Percentiles rank a stretch among this genome's conserved stretches.
phyloP scores from a whole-genome alignment of 1,284 basidiomycete species.

The Ustilago cynodontis region DNA sequence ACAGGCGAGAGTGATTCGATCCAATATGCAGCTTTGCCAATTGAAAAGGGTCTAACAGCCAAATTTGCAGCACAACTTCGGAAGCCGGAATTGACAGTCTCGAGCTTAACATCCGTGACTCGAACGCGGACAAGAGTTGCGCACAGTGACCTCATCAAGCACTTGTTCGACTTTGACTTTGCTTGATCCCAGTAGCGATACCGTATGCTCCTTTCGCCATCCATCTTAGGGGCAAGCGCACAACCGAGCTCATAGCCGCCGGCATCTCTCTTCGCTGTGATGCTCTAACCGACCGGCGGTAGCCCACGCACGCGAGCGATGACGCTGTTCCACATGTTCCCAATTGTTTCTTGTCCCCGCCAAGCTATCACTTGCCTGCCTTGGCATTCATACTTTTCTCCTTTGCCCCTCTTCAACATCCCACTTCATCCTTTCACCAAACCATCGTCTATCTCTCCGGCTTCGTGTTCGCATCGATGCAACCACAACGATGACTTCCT shows the following conservation, averaged over 20 bases:
- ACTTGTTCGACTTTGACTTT: no score
- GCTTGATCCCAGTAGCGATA: no score
- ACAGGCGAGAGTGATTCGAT: background rate
- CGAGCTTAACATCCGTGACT: background rate
- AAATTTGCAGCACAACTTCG: conserved; percentile 1
- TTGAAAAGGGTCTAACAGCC: background rate
- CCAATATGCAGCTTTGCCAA: background rate
- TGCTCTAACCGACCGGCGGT: conserved; percentile 20
- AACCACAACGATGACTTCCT: conserved; percentile 16
- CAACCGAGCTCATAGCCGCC: no score
- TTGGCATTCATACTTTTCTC: no score
- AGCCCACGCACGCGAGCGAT: background rate
- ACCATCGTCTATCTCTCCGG: background rate
- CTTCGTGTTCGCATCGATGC: background rate
- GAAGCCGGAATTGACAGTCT: background rate
- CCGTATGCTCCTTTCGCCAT: no score
- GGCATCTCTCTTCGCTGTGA: background rate
- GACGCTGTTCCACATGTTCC: conserved; percentile 21
- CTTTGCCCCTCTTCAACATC: background rate
- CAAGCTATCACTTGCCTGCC: background rate
- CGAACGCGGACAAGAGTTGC: background rate
- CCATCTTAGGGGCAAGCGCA: no score
- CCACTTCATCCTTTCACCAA: background rate
- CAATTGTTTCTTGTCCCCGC: background rate
- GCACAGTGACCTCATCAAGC: no score